Evolutionary conservation across 768 basidiomycete genomes (phyloP).

Genomic region (Mycena vulgaris): DNA sequence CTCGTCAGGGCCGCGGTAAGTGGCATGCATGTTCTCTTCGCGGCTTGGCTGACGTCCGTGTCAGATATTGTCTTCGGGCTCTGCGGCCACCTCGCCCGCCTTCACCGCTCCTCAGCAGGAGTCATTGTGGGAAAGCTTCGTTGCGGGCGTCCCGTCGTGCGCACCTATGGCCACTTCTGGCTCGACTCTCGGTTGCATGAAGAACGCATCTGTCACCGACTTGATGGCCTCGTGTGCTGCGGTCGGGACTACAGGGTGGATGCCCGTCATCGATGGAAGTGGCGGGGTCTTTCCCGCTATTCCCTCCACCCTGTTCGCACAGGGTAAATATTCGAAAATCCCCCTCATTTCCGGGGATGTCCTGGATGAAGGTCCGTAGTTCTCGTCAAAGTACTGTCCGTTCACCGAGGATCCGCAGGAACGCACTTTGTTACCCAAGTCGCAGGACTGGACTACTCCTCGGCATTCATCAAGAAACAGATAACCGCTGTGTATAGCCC

Average conservation of each 20-base stretch:
- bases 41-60: neutral
- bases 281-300: neutral
- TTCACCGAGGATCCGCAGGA: neutral
- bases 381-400: neutral
- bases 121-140: slow-evolving; percentile 1
- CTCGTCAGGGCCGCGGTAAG: slow-evolving; percentile 12
- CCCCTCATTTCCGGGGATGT: slow-evolving; percentile 15
- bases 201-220: neutral
- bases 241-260: neutral
- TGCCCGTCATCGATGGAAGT: neutral
- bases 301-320: slow-evolving; percentile 1
- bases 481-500: neutral
- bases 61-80: slow-evolving; percentile 17
- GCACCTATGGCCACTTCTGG: neutral
- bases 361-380: slow-evolving; percentile 10
- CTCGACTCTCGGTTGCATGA: slow-evolving; percentile 10
- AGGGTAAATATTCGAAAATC: slow-evolving; percentile 5
- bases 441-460: slow-evolving; percentile 1
- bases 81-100: neutral
- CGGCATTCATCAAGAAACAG: neutral
- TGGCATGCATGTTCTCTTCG: too few species aligned
- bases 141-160: slow-evolving; percentile 7
- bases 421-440: slow-evolving; percentile 6
- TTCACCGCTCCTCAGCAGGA: slow-evolving; percentile 7
- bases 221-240: neutral